These are phyloP conservation scores for Backusella parvicylindrica DNA, from an alignment of 192 early-diverging fungal species.

Conservation along the genomic window DNA sequence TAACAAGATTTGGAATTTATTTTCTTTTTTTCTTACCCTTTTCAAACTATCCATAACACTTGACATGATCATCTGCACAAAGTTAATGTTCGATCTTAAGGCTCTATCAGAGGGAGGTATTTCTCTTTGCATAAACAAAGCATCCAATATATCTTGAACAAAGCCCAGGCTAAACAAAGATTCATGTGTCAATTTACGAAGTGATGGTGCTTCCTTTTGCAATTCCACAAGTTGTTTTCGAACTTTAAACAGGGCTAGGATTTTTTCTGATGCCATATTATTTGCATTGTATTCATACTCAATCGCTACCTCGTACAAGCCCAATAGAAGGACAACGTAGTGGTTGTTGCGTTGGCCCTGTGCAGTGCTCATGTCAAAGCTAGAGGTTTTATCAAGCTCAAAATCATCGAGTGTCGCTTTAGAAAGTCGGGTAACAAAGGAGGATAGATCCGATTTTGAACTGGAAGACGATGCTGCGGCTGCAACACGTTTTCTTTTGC, in stretches of 20 bases:
- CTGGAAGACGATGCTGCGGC: neutral
- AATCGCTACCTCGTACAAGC: conserved; percentile 53
- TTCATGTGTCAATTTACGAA: neutral
- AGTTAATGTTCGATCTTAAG: conserved; percentile 34
- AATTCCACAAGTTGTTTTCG: conserved; percentile 21
- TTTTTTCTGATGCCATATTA: conserved; percentile 20
- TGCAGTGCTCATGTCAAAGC: conserved; percentile 51
- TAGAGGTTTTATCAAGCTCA: conserved; percentile 59
- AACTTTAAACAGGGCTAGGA: conserved; percentile 44
- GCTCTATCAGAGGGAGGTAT: neutral
- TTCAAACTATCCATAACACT: conserved; percentile 31
- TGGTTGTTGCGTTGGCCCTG: conserved; percentile 54
- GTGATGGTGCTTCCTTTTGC: neutral
- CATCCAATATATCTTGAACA: neutral
- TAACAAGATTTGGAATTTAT: neutral
- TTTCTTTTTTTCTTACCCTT: conserved; percentile 21
- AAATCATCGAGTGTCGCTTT: conserved; percentile 63
- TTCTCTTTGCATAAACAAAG: neutral
- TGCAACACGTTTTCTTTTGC: neutral
- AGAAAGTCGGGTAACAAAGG: conserved; percentile 34
- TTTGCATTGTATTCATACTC: conserved; percentile 31
- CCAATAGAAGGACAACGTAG: conserved; percentile 47
- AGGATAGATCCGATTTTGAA: neutral
- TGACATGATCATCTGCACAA: conserved; percentile 45
- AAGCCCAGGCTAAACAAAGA: neutral